Evolutionary conservation across 1,284 basidiomycete species (phyloP), one percentile per base, ranked within the genome.

Genomic region (Moesziomyces antarcticus): DNA sequence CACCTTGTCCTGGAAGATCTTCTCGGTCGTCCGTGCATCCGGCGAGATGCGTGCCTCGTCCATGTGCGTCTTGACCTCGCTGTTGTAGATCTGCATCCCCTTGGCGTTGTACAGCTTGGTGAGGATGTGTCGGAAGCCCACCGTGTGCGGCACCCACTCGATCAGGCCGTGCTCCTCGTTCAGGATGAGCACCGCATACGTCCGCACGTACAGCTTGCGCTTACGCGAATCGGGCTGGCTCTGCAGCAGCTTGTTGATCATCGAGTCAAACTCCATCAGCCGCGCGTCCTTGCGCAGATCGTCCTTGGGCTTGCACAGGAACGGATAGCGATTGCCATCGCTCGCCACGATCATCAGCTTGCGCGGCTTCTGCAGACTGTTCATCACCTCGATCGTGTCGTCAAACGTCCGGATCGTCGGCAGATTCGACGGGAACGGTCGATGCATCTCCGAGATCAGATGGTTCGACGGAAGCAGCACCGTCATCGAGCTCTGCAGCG

Each of bases 121-220:
- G 25, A 99, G 86, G 42, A 98, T 89, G 6, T 89, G 88, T 35
- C 97, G 91, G 43, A 98, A 86, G 2, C 94, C 92, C 30, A 90
- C 88, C 0, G 96, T 98, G 82, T 99, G 92, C 1, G 92, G 92
- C 14, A 99, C 97, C 97, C 97, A 99, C 89, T 99, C 94, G 65
- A 99, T 93, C 64, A 99, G 89, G 0, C 97, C 97, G 80, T 95
- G 97, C 77, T 97, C 93, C 79, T 99, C 96, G 82, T 98, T 98
- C 61, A 99, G 87, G 2, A 95, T 94, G 21, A 98, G 92, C 20
- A 99, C 94, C 9, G 94, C 93, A 79, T 99, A 99, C 3, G 96
- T 98, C 68, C 53, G 65, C 60, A 56, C 53, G 20, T 68, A 55
- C 14, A 84, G 68, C 51, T 75, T 74, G 24, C 82, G 64, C 48